Conservation (phyloP, 2,329 filamentous ascomycete species). For the Claviceps africana region DNA sequence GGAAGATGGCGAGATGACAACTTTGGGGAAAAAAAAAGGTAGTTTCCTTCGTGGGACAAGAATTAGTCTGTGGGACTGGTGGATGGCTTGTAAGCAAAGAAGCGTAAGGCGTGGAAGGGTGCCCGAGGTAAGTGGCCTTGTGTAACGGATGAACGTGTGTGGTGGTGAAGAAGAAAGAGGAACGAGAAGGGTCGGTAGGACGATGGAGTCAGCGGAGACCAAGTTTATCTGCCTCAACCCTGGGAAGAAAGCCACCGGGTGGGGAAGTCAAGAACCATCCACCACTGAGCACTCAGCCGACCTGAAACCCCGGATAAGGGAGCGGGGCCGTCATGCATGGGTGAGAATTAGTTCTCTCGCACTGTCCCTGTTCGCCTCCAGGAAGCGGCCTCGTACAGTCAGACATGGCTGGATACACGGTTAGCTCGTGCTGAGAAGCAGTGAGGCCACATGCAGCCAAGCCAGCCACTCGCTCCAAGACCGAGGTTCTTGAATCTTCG, state of each 20-base stretch:
- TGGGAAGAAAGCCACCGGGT: neutral
- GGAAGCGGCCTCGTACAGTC: neutral
- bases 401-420: neutral
- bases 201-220: slow-evolving; percentile 1
- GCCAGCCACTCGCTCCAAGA: neutral
- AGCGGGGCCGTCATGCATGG: neutral
- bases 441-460: neutral
- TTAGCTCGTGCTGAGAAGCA: neutral
- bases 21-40: neutral
- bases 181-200: neutral
- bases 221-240: neutral
- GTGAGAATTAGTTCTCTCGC: neutral
- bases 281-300: slow-evolving; percentile 3
- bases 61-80: neutral
- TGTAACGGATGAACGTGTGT: neutral
- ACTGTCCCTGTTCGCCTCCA: neutral
- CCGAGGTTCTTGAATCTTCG: neutral
- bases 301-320: neutral
- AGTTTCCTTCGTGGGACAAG: neutral
- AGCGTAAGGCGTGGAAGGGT: neutral
- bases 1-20: neutral
- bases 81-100: neutral
- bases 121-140: neutral
- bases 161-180: neutral
- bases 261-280: neutral